Base-by-base conservation (phyloP, 345 rosid genomes). In the Corchorus olitorius region DNA sequence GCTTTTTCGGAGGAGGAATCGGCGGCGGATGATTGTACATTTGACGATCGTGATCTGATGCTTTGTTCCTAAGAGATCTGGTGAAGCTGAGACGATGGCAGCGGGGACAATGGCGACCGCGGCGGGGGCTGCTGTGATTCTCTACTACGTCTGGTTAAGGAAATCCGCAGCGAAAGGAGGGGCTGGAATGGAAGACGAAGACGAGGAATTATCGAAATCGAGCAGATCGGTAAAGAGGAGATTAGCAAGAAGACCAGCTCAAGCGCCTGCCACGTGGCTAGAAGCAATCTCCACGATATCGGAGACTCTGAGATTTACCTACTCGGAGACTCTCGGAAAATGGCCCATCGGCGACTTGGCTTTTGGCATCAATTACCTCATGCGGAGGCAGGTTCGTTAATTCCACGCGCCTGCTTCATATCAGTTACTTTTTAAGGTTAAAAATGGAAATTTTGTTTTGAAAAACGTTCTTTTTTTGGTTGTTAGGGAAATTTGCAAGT, bases 331-430 rank as follows among this genome's bases (percentile, higher is more conserved):
- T 65, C 79, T 97, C 35, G 99, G 99, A 5, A 94, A 97, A 86
- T 97, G 99, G 98, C 99, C 99, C 10, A 86, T 97, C 39, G 97
- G 88, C 35, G 97, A 97, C 86, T 85, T 97, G 77, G 99, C 99
- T 64, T 97, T 97, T 75, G 98, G 98, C 74, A 93, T 97, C 75
- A 97, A 94, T 80, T 94, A 89, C 79, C 87, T 97, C 63, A 87
- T 97, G 87, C 88, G 97, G 75, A 86, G 91, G 76, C 97, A 96
- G 93, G 99, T 95, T 52, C 17, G 82, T 54, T 14, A n/a, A 54
- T 3, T 60, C 45, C 76, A 20, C 6, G 37, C 5, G 19, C 53
- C 41, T 48, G 19, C 12, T 33, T 74, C 3, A 37, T 13, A 58
- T 41, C 50, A 20, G 9, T 46, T 20, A 19, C 59, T 22, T 2